Conservation (phyloP, 1,284 basidiomycete species). For the Papiliotrema nemorosa region DNA sequence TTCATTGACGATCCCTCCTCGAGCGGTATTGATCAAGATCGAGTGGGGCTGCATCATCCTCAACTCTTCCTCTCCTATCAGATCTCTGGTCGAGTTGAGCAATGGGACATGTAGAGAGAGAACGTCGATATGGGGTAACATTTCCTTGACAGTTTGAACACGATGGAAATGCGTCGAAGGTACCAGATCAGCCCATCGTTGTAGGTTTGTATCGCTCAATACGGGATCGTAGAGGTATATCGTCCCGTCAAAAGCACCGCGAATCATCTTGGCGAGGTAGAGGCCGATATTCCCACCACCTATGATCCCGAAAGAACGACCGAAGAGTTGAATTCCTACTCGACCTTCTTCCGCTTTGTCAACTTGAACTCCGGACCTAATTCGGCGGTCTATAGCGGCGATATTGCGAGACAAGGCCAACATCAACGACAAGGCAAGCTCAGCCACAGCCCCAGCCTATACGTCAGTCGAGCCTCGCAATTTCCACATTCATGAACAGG, state of each 20-base stretch:
- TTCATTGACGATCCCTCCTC: constrained; percentile 51
- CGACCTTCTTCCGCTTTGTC: neutral
- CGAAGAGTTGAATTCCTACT: neutral
- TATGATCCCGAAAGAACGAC: constrained; percentile 1
- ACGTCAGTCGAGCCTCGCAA: no score
- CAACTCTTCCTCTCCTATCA: constrained; percentile 46
- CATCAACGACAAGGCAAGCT: constrained; percentile 1
- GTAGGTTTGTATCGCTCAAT: neutral
- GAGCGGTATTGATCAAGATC: constrained; percentile 52
- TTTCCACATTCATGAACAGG: no score
- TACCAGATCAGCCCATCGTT: neutral
- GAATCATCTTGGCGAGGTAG: constrained; percentile 1
- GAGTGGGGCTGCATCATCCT: constrained; percentile 40
- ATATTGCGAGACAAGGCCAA: neutral
- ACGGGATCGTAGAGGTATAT: constrained; percentile 1
- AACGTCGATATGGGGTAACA: constrained; percentile 49
- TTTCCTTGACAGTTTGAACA: neutral
- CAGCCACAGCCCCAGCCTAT: constrained; percentile 4
- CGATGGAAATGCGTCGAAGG: neutral
- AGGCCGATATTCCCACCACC: constrained; percentile 7
- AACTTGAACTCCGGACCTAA: neutral
- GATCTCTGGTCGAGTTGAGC: constrained; percentile 40
- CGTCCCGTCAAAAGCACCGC: neutral
- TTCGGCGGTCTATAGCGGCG: constrained; percentile 1
- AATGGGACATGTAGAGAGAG: constrained; percentile 52